Evolutionary conservation across 176 grass and related monocot genomes (phyloP).

Genomic region (Aegilops speltoides): DNA sequence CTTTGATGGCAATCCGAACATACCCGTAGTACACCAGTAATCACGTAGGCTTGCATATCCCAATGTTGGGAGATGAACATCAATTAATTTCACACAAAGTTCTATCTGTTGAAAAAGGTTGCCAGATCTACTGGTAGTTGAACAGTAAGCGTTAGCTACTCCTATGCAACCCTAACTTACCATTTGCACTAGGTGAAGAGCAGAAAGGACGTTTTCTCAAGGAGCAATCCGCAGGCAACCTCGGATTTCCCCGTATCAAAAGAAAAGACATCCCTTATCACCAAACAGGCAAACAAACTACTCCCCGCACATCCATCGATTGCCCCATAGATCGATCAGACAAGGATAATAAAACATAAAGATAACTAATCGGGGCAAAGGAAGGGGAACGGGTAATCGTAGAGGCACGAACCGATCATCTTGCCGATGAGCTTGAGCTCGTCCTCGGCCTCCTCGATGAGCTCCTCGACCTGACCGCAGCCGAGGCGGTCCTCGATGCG

Average conservation of each 20-base stretch:
- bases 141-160: neutral
- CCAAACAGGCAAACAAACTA: neutral
- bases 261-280: neutral
- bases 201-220: neutral
- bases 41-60: neutral
- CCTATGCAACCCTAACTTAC: neutral
- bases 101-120: neutral
- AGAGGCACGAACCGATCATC: slow-evolving; percentile 53
- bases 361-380: neutral
- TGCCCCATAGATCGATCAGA: slow-evolving; percentile 14
- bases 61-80: neutral
- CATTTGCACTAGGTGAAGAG: neutral
- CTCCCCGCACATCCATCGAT: neutral
- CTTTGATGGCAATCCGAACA: no score
- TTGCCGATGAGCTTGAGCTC: slow-evolving; percentile 87
- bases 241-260: neutral
- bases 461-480: slow-evolving; percentile 86
- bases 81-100: neutral
- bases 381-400: neutral
- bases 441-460: slow-evolving; percentile 91
- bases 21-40: neutral
- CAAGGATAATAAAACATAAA: neutral
- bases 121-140: neutral
- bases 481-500: slow-evolving; percentile 73
- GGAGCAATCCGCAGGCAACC: neutral